These are phyloP conservation scores for Inga leiocalycina DNA, from an alignment of 306 rosid genomes.

Conservation along the genomic window DNA sequence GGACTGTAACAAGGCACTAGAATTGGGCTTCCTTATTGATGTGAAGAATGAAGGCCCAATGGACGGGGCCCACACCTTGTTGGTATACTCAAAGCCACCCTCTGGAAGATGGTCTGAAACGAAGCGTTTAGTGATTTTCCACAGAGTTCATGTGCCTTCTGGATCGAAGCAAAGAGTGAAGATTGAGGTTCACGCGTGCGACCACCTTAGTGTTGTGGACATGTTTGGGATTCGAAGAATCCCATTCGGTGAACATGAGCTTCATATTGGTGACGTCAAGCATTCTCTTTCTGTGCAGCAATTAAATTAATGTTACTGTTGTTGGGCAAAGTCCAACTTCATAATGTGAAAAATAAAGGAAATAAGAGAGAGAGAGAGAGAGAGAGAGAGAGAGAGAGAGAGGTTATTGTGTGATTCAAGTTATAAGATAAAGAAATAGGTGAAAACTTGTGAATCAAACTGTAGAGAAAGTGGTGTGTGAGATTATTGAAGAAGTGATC, in stretches of 20 bases:
- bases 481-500: not conserved
- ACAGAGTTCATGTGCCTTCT: conserved; percentile 55
- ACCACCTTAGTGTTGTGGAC: conserved; percentile 76
- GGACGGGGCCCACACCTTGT: conserved; percentile 78
- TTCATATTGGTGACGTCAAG: conserved; percentile 71
- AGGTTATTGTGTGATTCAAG: conserved; percentile 8
- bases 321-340: not conserved
- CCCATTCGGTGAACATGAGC: conserved; percentile 73
- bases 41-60: conserved; percentile 63
- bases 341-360: conserved; percentile 17
- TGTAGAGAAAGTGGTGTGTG: conserved; percentile 12
- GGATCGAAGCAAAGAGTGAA: conserved; percentile 54
- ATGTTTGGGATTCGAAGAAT: conserved; percentile 73
- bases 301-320: conserved; percentile 1
- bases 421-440: conserved; percentile 36
- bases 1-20: conserved; percentile 43
- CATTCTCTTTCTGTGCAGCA: conserved; percentile 57
- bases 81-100: conserved; percentile 63
- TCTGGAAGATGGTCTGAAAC: conserved; percentile 36
- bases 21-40: conserved; percentile 50
- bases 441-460: conserved; percentile 16
- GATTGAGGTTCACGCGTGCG: conserved; percentile 66
- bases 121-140: conserved; percentile 68
- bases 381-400: not conserved
- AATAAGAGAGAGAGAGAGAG: not conserved